Conservation (phyloP, 768 basidiomycete genomes). For the Pleurotus salmoneostramineus region DNA sequence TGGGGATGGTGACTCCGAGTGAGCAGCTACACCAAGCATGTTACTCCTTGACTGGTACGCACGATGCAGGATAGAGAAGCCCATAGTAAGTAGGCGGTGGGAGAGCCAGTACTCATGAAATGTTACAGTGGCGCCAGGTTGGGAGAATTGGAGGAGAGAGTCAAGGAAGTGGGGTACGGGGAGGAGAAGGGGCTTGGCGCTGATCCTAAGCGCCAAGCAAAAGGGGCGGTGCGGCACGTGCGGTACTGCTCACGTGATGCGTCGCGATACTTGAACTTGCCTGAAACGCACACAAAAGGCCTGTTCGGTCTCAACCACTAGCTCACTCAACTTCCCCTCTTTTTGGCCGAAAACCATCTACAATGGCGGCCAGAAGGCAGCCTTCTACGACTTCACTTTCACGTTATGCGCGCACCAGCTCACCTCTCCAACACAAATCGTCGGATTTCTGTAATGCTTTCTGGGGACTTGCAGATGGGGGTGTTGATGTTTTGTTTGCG, state of each 20-base stretch:
- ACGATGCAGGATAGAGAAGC: conserved; percentile 65
- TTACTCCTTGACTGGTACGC: conserved; percentile 37
- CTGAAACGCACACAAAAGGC: neutral
- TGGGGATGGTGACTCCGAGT: conserved; percentile 19
- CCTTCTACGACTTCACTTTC: conserved; percentile 79
- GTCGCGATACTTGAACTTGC: neutral
- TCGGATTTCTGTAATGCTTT: conserved; percentile 96
- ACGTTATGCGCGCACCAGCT: conserved; percentile 56
- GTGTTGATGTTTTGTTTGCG: conserved; percentile 88
- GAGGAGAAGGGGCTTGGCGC: neutral
- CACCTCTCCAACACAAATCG: conserved; percentile 43
- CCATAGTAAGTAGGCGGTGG: conserved; percentile 75
- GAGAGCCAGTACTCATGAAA: conserved; percentile 70
- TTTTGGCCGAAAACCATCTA: neutral
- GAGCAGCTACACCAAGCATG: conserved; percentile 2
- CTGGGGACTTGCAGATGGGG: conserved; percentile 86
- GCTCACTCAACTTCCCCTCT: neutral
- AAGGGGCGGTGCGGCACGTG: too few relatives aligned
- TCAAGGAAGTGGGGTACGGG: neutral
- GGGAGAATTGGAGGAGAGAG: neutral
- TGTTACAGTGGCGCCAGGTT: neutral
- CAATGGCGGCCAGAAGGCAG: conserved; percentile 75
- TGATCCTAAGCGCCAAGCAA: too few relatives aligned
- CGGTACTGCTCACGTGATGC: neutral
- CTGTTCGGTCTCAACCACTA: neutral